Evolutionary conservation across 176 grass and related monocot species (phyloP), one percentile per base, ranked within the genome.

Genomic region (Musa troglodytarum): DNA sequence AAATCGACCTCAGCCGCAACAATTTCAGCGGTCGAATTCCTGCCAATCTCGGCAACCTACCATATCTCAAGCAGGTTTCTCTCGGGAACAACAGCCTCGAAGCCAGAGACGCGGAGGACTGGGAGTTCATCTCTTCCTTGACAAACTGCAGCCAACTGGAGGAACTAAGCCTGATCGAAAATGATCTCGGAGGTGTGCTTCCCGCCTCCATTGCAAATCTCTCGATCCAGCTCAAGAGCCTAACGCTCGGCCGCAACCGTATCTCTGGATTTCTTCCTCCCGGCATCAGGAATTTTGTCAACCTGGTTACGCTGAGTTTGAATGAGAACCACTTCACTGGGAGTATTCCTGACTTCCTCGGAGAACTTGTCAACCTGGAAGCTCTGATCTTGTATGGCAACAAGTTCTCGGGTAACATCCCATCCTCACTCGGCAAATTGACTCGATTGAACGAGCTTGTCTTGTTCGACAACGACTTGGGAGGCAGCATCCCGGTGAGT

Each of bases 261-360:
- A 64, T 84, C 21, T 50, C 55, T 20, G 82, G 82, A 63, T 23
- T 24, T 1, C 28, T n/a, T n/a, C n/a, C n/a, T n/a, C n/a, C n/a
- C n/a, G n/a, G n/a, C n/a, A n/a, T n/a, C n/a, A n/a, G n/a, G n/a
- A n/a, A n/a, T n/a, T n/a, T n/a, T n/a, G n/a, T n/a, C n/a, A n/a
- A n/a, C n/a, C n/a, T n/a, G n/a, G n/a, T n/a, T n/a, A n/a, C n/a
- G n/a, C n/a, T n/a, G n/a, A n/a, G n/a, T n/a, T n/a, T n/a, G n/a
- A n/a, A 71, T 2, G 43, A 82, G n/a, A 96, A 92, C 52, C 82
- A 73, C 69, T 81, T 89, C 62, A 78, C 82, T 54, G 85, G 82
- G 16, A 2, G 20, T 51, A 89, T 96, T 76, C 92, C 89, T 7
- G 11, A 3, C 10, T 74, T 53, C 3, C 70, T 92, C 55, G 69